Evolutionary conservation across 179 eudicot genomes (phyloP).

Genomic region (Drosera spatulata): DNA sequence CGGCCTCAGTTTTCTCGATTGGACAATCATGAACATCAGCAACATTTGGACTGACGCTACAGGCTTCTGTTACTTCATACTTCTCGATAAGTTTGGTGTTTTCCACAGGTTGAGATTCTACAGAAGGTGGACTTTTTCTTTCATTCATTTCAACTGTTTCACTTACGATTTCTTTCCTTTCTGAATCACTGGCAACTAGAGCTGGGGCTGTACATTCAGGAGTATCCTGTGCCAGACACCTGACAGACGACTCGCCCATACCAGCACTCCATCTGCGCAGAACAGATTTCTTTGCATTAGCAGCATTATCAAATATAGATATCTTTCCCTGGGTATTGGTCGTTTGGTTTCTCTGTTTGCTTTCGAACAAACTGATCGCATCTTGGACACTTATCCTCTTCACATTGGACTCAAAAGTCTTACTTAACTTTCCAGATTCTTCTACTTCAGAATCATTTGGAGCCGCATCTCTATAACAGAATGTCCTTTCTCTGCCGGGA

Average conservation of each 20-base stretch:
- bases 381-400: conserved; percentile 88
- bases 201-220: conserved; percentile 23
- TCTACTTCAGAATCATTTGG: conserved; percentile 45
- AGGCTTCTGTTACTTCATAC: conserved; percentile 17
- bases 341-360: conserved; percentile 60
- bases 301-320: conserved; percentile 28
- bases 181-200: conserved; percentile 16
- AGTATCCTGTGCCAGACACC: conserved; percentile 16
- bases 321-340: conserved; percentile 44
- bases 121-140: conserved; percentile 14
- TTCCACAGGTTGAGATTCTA: conserved; percentile 14
- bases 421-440: conserved; percentile 35
- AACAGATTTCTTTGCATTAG: conserved; percentile 54
- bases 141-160: conserved; percentile 15
- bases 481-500: conserved; percentile 58
- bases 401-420: conserved; percentile 49
- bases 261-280: conserved; percentile 95
- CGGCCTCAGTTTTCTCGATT: conserved; percentile 43
- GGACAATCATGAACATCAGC: conserved; percentile 24
- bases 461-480: conserved; percentile 32
- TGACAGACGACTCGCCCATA: conserved; percentile 35
- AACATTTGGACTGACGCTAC: conserved; percentile 12
- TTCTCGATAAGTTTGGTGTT: conserved; percentile 21
- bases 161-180: conserved; percentile 14
- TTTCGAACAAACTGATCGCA: conserved; percentile 89